Percentiles rank a stretch among this genome's conserved stretches.
These are phyloP conservation scores for Metarhizium humberi DNA, from an alignment of 2,329 filamentous ascomycete genomes.

Conservation along the genomic window DNA sequence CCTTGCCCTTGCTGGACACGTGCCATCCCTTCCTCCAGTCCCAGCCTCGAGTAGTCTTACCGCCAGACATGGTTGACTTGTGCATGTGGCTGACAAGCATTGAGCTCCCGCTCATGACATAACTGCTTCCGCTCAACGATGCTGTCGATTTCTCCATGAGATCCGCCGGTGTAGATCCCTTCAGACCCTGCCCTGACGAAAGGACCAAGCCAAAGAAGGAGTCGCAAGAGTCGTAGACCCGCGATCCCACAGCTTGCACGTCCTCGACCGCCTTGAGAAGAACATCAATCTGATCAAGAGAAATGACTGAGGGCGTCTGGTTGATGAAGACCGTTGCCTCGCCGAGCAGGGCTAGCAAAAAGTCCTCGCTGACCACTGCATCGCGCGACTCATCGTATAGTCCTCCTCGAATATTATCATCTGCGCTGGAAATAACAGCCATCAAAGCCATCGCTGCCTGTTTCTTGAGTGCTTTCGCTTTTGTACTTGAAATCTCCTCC, in stretches of 20 bases:
- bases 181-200: conserved; percentile 54
- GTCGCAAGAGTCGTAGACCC: conserved; percentile 65
- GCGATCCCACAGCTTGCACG: conserved; percentile 62
- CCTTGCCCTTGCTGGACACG: conserved; percentile 51
- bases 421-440: conserved; percentile 76
- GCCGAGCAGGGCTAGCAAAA: conserved; percentile 71
- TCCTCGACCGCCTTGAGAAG: conserved; percentile 74
- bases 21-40: conserved; percentile 74
- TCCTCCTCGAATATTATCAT: conserved; percentile 85
- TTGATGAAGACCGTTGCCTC: conserved; percentile 74
- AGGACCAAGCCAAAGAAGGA: conserved; percentile 72
- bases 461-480: conserved; percentile 52
- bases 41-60: conserved; percentile 54
- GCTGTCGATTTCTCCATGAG: conserved; percentile 51
- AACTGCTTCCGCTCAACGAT: conserved; percentile 49
- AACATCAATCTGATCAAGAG: conserved; percentile 61
- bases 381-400: conserved; percentile 74
- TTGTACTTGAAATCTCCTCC: conserved; percentile 20
- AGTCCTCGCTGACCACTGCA: conserved; percentile 81
- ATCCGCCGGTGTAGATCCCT: conserved; percentile 54
- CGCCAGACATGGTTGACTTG: conserved; percentile 48
- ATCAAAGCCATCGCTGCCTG: conserved; percentile 65
- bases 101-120: conserved; percentile 64
- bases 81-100: conserved; percentile 57
- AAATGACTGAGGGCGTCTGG: conserved; percentile 45